Conservation (phyloP, 2,329 filamentous ascomycete species). For the Ophiostoma montium region DNA sequence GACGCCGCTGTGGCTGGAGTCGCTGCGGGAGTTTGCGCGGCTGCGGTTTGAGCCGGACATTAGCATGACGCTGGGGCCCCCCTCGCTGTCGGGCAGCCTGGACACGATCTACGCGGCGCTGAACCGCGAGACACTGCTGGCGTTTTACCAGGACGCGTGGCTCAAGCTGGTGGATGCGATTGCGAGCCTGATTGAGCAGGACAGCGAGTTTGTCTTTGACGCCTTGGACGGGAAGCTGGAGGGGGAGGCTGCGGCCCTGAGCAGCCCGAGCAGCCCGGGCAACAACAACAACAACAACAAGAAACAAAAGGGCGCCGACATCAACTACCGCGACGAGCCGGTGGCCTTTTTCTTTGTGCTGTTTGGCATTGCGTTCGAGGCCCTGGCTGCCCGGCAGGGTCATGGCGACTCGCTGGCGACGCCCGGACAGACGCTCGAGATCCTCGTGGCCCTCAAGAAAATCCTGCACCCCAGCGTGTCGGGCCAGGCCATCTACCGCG, state of each 20-base stretch:
- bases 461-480: conserved; percentile 90
- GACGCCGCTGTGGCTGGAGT: conserved; percentile 87
- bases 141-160: conserved; percentile 97
- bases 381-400: conserved; percentile 67
- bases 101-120: conserved; percentile 91
- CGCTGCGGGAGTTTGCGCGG: conserved; percentile 82
- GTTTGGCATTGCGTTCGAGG: conserved; percentile 92
- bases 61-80: conserved; percentile 73
- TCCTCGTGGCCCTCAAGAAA: conserved; percentile 82
- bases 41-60: conserved; percentile 91
- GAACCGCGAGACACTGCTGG: conserved; percentile 82
- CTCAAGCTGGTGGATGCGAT: conserved; percentile 94
- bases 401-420: conserved; percentile 52
- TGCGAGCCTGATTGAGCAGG: conserved; percentile 90
- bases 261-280: too few species aligned
- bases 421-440: conserved; percentile 65
- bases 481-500: conserved; percentile 90
- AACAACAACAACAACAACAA: conserved; percentile 39
- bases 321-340: conserved; percentile 96
- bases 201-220: conserved; percentile 95
- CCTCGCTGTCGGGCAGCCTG: conserved; percentile 68
- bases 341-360: conserved; percentile 98
- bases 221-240: conserved; percentile 75
- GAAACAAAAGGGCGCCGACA: conserved; percentile 54
- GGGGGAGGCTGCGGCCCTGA: conserved; percentile 15